Conservation (phyloP, 2,329 filamentous ascomycete species). For the Decorospora gaudefroyi region DNA sequence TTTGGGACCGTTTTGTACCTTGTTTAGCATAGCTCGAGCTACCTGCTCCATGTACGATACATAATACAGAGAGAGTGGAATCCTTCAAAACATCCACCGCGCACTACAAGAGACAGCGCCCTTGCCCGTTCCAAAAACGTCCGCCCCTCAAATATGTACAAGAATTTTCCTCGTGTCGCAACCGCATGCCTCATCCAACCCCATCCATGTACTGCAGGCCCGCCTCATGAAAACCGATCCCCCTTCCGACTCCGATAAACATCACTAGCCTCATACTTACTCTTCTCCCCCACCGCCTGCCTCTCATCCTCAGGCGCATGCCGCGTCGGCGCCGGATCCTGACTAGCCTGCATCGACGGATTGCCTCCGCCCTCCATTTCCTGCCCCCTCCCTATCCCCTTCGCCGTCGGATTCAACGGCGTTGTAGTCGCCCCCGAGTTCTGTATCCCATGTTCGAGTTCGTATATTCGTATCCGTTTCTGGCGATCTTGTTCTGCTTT, state of each 20-base stretch:
- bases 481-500: conserved; percentile 60
- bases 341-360: conserved; percentile 72
- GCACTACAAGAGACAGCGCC: no score
- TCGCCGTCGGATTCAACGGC: conserved; percentile 18
- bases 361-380: conserved; percentile 45
- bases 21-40: conserved; percentile 5
- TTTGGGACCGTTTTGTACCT: conserved; percentile 9
- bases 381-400: conserved; percentile 13
- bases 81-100: conserved; percentile 4
- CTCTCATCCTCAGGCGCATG: conserved; percentile 75
- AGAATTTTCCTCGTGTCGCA: no score
- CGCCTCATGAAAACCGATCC: conserved; percentile 68
- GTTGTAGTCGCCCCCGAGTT: conserved; percentile 8
- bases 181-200: no score
- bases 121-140: no score
- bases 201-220: no score
- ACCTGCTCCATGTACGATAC: conserved; percentile 1
- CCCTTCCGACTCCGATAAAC: conserved; percentile 81
- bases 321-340: conserved; percentile 82
- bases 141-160: no score
- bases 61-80: conserved; percentile 16
- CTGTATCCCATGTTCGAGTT: conserved; percentile 35
- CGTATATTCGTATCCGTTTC: conserved; percentile 38
- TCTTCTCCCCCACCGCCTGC: conserved; percentile 72
- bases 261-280: conserved; percentile 82